These are phyloP conservation scores for Pythium pectinolyticum DNA, from an alignment of 352 stramenopile genomes.

Conservation along the genomic window DNA sequence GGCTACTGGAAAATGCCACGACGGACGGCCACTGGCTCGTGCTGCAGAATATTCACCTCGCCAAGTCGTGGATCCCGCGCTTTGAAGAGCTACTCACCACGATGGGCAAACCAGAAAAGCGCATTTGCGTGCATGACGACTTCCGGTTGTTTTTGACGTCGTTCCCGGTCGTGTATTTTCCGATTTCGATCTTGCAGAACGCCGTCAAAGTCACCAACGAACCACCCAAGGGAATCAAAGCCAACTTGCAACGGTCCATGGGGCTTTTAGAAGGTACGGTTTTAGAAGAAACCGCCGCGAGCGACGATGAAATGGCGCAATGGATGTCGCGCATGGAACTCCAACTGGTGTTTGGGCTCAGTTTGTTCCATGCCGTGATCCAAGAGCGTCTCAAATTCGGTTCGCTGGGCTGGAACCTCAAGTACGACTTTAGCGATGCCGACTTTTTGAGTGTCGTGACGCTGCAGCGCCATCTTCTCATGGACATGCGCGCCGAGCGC, in stretches of 20 bases:
- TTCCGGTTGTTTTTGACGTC: slow-evolving; percentile 75
- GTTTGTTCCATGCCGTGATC: slow-evolving; percentile 78
- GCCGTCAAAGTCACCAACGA: slow-evolving; percentile 82
- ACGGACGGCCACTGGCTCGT: slow-evolving; percentile 61
- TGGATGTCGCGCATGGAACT: slow-evolving; percentile 37
- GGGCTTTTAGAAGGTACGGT: slow-evolving; percentile 29
- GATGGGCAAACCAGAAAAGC: slow-evolving; percentile 33
- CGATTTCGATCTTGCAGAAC: slow-evolving; percentile 70
- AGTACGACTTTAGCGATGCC: slow-evolving; percentile 77
- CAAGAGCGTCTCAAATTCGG: slow-evolving; percentile 80
- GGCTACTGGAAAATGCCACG: slow-evolving; percentile 50
- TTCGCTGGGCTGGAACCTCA: slow-evolving; percentile 72
- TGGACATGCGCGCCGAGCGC: slow-evolving; percentile 11
- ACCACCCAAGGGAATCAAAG: slow-evolving; percentile 66
- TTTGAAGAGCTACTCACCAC: slow-evolving; percentile 49
- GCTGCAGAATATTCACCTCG: slow-evolving; percentile 77
- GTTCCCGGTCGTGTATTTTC: slow-evolving; percentile 68
- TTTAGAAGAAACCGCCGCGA: neutral
- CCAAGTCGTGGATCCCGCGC: slow-evolving; percentile 70
- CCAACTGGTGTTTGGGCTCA: slow-evolving; percentile 69
- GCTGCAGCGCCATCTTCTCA: slow-evolving; percentile 52
- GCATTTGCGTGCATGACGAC: slow-evolving; percentile 44
- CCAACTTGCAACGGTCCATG: slow-evolving; percentile 74
- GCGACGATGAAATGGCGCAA: neutral
- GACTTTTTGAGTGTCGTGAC: slow-evolving; percentile 74